Evolutionary conservation across 495 filamentous ascomycete species (phyloP).

Genomic region (Penicillium cosmopolitanum): DNA sequence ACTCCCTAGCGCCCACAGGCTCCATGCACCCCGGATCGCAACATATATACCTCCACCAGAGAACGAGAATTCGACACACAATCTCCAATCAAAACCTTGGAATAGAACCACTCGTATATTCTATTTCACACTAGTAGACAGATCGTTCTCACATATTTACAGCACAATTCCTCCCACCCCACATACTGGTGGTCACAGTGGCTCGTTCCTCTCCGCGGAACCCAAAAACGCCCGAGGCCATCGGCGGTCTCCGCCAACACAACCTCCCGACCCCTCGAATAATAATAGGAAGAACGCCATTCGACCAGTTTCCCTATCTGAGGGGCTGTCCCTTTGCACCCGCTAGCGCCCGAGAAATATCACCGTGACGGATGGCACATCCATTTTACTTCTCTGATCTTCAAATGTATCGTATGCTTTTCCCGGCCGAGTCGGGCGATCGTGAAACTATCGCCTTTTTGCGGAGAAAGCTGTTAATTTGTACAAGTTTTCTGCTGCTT

Average conservation of each 20-base stretch:
- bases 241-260: constrained; percentile 29
- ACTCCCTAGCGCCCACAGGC: constrained; percentile 5
- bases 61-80: neutral
- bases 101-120: neutral
- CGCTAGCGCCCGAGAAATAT: neutral
- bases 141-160: neutral
- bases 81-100: neutral
- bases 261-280: constrained; percentile 10
- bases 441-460: neutral
- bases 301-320: constrained; percentile 26
- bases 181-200: constrained; percentile 7
- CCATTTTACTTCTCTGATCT: neutral
- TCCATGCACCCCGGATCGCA: constrained; percentile 6
- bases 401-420: neutral
- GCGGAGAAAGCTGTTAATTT: neutral
- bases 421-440: constrained; percentile 4
- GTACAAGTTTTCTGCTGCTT: neutral
- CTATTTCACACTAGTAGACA: too few relatives aligned
- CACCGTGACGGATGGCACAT: constrained; percentile 10
- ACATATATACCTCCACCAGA: neutral
- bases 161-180: constrained; percentile 9
- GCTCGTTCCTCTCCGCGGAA: constrained; percentile 8
- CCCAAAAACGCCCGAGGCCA: constrained; percentile 14
- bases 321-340: neutral
- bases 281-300: constrained; percentile 12